These are phyloP conservation scores for Verticillium alfalfae DNA, from an alignment of 2,329 filamentous ascomycete species.

Conservation along the genomic window DNA sequence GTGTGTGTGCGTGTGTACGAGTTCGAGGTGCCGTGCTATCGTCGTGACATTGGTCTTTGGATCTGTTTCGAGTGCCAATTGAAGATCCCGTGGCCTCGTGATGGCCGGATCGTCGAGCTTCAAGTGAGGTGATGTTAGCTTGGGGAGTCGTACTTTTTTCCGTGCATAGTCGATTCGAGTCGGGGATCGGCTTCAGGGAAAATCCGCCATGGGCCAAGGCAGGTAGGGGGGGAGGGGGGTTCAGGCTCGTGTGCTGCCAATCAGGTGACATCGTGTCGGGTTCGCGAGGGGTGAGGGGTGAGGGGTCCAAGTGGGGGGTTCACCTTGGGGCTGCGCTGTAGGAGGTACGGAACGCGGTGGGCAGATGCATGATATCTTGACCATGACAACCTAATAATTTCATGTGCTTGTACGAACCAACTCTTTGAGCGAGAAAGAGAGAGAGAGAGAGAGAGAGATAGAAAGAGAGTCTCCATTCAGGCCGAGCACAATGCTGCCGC, in stretches of 20 bases:
- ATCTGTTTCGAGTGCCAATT: not conserved
- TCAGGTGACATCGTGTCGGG: slow-evolving; percentile 28
- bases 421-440: too few relatives aligned
- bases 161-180: slow-evolving; percentile 1
- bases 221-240: accelerated
- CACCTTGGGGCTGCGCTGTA: not conserved
- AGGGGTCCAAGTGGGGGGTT: not conserved
- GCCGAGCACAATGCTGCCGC: slow-evolving; percentile 45
- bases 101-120: not conserved
- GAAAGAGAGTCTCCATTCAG: too few relatives aligned
- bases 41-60: not conserved
- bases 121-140: not conserved
- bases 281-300: slow-evolving; percentile 20
- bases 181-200: not conserved
- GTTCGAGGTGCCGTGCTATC: not conserved
- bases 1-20: not conserved
- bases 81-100: not conserved
- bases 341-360: too few relatives aligned
- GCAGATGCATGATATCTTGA: too few relatives aligned
- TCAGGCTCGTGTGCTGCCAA: slow-evolving; percentile 3
- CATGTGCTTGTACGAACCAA: too few relatives aligned
- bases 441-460: too few relatives aligned
- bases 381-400: too few relatives aligned
- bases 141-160: not conserved
- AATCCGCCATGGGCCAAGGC: not conserved